Base-by-base conservation (phyloP, 2,329 filamentous ascomycete genomes). In the Fusarium euwallaceae region DNA sequence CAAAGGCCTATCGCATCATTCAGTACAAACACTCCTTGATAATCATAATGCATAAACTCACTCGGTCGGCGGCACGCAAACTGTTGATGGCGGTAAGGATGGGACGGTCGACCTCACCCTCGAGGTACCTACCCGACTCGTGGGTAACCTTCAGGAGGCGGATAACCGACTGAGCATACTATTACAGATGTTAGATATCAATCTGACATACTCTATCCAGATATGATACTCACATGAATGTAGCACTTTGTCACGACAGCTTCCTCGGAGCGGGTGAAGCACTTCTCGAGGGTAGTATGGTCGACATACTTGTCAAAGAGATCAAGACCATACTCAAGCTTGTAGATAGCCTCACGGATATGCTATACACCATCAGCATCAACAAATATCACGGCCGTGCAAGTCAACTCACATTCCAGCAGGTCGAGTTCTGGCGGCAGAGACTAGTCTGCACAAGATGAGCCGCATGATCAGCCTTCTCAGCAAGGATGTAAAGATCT, bases 111-210 rank as follows among this genome's bases (percentile, higher is more conserved):
- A 77, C 64, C 61, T 80, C 78, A 22, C 77, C 78, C 43, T 79
- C 77, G 6, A 81, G 75, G 37, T 75, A 65, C 61, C 73, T 68
- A 60, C 70, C 73, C 69, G 79, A 74, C 20, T 80, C 64, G 61
- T 76, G 70, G 67, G 80, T 66, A 11, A 78, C 61, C 45, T 67
- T 69, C 12, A 81, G 75, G 8, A 80, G 66, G 14, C 70, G 74
- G 61, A 80, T 80, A 29, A 81, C n/a, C 32, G 78, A 61, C 16
- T 80, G 74, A 11, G 79, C 79, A 62, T 81, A 81, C 79, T 81
- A 22, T 24, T 10, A 8, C 16, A n/a, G 3, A 6, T 34, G 41
- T 11, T 70, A 29, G 60, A 64, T 16, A 39, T 11, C 39, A n/a
- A 12, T 20, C 20, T 32, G n/a, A 2, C 4, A 41, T 20, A 11